phyloP scores from a whole-genome alignment of 192 early-diverging fungal species.

The Phycomyces blakesleeanus region DNA sequence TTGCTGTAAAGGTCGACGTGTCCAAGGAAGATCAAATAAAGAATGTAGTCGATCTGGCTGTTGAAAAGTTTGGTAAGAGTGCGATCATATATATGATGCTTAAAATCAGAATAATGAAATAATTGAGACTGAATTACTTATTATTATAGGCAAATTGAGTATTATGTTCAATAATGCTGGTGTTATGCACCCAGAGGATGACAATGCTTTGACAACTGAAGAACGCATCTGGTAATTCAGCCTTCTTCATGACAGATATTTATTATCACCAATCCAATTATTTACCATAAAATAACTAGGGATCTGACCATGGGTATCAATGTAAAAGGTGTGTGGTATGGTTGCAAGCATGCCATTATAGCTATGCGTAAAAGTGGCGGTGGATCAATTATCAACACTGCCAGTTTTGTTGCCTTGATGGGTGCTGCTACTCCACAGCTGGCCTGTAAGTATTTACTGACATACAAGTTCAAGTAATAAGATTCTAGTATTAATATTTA shows the following conservation, averaged over 20 bases:
- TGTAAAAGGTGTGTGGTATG: constrained; percentile 88
- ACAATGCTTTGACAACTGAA: constrained; percentile 71
- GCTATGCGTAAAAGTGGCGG: constrained; percentile 70
- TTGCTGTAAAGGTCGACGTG: constrained; percentile 66
- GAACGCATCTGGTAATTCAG: constrained; percentile 75
- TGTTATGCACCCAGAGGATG: constrained; percentile 78
- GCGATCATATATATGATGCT: too few relatives aligned
- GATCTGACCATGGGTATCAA: constrained; percentile 75
- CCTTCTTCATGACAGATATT: not conserved
- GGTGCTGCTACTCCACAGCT: constrained; percentile 83
- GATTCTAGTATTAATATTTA: not conserved
- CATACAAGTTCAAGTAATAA: not conserved
- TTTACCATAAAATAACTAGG: too few relatives aligned
- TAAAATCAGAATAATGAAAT: too few relatives aligned
- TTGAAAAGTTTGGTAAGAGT: constrained; percentile 60
- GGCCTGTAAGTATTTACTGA: constrained; percentile 54
- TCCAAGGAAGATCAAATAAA: constrained; percentile 70
- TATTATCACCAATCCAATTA: too few relatives aligned
- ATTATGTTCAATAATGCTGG: constrained; percentile 88
- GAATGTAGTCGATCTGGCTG: constrained; percentile 60
- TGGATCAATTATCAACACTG: constrained; percentile 81
- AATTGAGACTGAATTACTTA: too few relatives aligned
- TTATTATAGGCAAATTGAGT: constrained; percentile 62
- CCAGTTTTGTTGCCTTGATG: constrained; percentile 73
- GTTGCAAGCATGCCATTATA: constrained; percentile 77